Evolutionary conservation across 257 asterid species (phyloP).

Genomic region (Dorcoceras hygrometricum): DNA sequence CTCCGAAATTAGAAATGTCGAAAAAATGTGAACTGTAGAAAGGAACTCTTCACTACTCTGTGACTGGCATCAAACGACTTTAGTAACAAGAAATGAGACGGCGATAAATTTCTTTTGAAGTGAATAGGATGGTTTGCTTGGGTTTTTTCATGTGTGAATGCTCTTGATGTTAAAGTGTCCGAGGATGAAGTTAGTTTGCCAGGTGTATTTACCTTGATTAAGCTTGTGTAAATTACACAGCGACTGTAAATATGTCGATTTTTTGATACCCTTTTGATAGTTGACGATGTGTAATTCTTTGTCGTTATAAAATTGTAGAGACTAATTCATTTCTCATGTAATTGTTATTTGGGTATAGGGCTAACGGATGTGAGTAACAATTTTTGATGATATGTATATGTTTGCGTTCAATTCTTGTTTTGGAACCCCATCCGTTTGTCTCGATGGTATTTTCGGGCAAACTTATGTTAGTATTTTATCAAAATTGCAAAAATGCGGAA

Average conservation of each 20-base stretch:
- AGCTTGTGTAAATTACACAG: not conserved
- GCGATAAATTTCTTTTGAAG: not conserved
- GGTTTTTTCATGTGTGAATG: not conserved
- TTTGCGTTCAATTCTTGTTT: not conserved
- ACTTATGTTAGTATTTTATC: too few species aligned
- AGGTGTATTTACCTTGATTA: not conserved
- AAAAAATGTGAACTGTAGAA: constrained; percentile 37
- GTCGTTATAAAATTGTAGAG: not conserved
- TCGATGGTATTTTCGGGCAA: too few species aligned
- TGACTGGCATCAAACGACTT: not conserved
- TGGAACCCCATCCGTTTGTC: too few species aligned
- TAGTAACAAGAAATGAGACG: not conserved
- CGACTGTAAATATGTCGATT: not conserved
- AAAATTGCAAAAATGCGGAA: too few species aligned
- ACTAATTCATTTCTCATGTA: not conserved
- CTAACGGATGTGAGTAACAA: not conserved
- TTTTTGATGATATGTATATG: too few species aligned
- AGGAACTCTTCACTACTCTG: not conserved
- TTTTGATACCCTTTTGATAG: not conserved
- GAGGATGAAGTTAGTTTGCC: not conserved
- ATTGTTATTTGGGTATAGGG: not conserved
- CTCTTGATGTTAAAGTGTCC: not conserved
- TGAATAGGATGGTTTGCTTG: not conserved
- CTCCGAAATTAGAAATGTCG: constrained; percentile 53
- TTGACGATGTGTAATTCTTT: not conserved